Evolutionary conservation across 176 grass and related monocot species (phyloP), one percentile per base, ranked within the genome.

Genomic region (Musa schizocarpa): DNA sequence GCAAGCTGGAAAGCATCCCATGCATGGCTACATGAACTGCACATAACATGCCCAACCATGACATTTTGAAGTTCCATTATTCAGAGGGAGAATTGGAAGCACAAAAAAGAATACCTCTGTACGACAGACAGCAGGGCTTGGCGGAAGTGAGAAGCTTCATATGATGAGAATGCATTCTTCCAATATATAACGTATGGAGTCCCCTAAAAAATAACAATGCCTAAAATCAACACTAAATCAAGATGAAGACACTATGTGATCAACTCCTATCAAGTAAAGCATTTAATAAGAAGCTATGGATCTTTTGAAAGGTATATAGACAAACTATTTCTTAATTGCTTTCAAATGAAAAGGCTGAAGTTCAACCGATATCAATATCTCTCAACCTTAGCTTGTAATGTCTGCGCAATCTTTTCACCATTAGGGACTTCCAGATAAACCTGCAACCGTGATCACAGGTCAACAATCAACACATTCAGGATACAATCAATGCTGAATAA

Each of bases 1-100:
- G 87, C 90, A 50, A 89, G 85, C 78, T 89, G 90, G 85, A 93
- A 93, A 50, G 90, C 87, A 83, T 93, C 87, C 87, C 90, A 93
- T 34, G 71, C 78, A 83, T 93, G 87, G 85, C 90, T 85, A 43
- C 80, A 83, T 21, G 82, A 93, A 85, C 90, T 93, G 70, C 74
- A 89, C 19, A 54, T 79, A 25, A 82, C 63, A 79, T 14, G 74
- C 9, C 11, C 20, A 76, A 83, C 57, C 23, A 63, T 63, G 82
- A 83, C n/a, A 21, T 9, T 70, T 70, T 23, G 65, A 81, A 49
- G 24, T 21, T 61, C 26, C 73, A 77, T 16, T 53, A 34, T 4
- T 17, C 12, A 63, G 27, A 57, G 25, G 63, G 24, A 43, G 0
- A 59, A 65, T 8, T 8, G 9, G 26, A 6, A 52, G n/a, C 10